These are phyloP conservation scores for Lasiodiplodia gonubiensis DNA, from an alignment of 2,329 filamentous ascomycete genomes.

Conservation along the genomic window DNA sequence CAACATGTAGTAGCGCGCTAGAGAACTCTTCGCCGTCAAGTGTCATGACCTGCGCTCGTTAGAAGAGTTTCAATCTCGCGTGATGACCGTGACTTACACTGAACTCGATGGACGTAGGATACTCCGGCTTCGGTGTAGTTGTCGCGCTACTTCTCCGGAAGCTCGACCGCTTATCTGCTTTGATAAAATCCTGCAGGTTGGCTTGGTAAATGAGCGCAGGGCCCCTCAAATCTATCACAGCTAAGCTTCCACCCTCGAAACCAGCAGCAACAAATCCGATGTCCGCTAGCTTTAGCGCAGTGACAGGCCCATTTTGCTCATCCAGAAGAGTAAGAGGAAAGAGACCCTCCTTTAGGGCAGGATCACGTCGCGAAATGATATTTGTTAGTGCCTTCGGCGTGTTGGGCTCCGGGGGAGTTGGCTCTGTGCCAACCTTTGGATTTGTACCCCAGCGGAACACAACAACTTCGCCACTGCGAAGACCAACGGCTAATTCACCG, in stretches of 20 bases:
- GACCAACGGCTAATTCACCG: constrained; percentile 83
- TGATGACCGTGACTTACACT: constrained; percentile 56
- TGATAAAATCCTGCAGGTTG: constrained; percentile 74
- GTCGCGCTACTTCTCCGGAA: constrained; percentile 64
- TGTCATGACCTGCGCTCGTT: constrained; percentile 66
- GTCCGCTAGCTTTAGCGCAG: constrained; percentile 81
- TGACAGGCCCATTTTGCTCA: constrained; percentile 81
- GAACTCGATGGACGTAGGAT: constrained; percentile 84
- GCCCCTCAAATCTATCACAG: constrained; percentile 85
- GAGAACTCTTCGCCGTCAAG: constrained; percentile 94
- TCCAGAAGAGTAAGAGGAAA: constrained; percentile 82
- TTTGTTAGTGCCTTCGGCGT: constrained; percentile 65
- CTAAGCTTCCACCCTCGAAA: constrained; percentile 80
- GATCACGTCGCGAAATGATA: constrained; percentile 75
- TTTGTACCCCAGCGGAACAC: constrained; percentile 91
- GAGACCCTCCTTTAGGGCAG: constrained; percentile 75
- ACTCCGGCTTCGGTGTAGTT: constrained; percentile 64
- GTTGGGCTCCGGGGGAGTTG: constrained; percentile 57
- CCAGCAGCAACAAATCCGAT: constrained; percentile 90
- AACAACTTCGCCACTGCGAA: constrained; percentile 80
- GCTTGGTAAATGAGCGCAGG: constrained; percentile 82
- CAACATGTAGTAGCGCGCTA: constrained; percentile 89
- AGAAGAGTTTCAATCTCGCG: background rate
- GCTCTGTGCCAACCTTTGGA: constrained; percentile 69
- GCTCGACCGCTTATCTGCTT: constrained; percentile 76